Base-by-base conservation (phyloP, 768 basidiomycete species). In the Auriscalpium vulgare region DNA sequence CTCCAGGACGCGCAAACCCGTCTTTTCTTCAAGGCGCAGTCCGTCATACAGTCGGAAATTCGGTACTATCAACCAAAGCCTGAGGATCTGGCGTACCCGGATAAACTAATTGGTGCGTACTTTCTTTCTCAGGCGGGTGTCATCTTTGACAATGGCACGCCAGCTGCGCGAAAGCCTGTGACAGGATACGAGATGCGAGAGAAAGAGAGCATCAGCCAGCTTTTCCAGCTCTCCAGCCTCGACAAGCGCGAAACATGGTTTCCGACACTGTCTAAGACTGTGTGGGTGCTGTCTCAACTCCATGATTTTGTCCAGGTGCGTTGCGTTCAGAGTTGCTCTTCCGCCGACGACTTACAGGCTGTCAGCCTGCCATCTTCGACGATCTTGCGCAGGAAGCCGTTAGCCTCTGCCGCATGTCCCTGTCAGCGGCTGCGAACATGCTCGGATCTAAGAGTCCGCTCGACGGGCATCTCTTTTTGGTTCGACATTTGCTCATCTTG, bases 311-410 rank as follows among this genome's bases (percentile, higher is more conserved):
- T 98, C 54, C 92, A 97, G 75, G 95, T 93, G 77, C 65, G 16
- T 36, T 13, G 37, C 23, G 2, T 37, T 47, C 23, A 56, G 7
- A 50, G 50, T 16, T n/a, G 50, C 34, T 34, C 43, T 14, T 37
- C 53, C 7, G 16, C 14, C 47, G 37, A 29, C 21, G 35, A 48
- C 50, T 23, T n/a, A n/a, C 37, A 47, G 37, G 23, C 37, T 44
- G 10, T 56, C 54, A 98, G 94, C 85, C 90, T n/a, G 87, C 84
- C 1, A 95, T 97, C 56, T 99, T 97, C 56, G 89, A 94, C 63
- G 97, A 99, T 68, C 89, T 98, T 43, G 94, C 95, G 0, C 91
- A 94, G 71, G 95, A 97, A 71, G 91, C 95, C 0, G 78, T 97
- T 36, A 76, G 79, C 11, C 74, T 92, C 4, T 95, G 94, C 67